These are phyloP conservation scores for Zoysia japonica DNA, from an alignment of 176 grass and related monocot genomes.

Conservation along the genomic window DNA sequence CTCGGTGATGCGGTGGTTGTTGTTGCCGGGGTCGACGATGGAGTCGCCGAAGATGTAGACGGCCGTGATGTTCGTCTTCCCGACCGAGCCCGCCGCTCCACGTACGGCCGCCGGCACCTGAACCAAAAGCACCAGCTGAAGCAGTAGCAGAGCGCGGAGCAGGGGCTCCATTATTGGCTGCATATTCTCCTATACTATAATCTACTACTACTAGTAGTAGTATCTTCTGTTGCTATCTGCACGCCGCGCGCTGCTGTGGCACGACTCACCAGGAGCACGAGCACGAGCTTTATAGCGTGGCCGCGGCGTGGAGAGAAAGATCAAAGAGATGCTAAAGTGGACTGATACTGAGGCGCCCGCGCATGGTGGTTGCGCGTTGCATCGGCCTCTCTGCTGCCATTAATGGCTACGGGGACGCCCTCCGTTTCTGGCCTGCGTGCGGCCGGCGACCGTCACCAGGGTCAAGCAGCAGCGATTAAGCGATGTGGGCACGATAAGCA, in stretches of 20 bases:
- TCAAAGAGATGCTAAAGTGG: no score
- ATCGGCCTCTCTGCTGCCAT: slow-evolving; percentile 15
- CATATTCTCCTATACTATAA: no score
- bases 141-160: background rate
- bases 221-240: background rate
- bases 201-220: no score
- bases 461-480: no score
- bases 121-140: background rate
- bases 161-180: slow-evolving; percentile 7
- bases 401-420: background rate
- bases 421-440: background rate
- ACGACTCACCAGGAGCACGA: background rate
- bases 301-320: no score
- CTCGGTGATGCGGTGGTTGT: slow-evolving; percentile 42
- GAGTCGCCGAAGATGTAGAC: slow-evolving; percentile 55
- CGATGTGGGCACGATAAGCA: background rate
- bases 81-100: background rate
- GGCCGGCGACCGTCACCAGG: background rate
- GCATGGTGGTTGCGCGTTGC: slow-evolving; percentile 28
- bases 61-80: background rate
- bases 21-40: slow-evolving; percentile 53
- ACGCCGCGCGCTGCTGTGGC: background rate
- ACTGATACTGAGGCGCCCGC: background rate
- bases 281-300: slow-evolving; percentile 20
- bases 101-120: background rate